Conservation (phyloP, 2,329 filamentous ascomycete genomes). For the Penicillium verrucosum region DNA sequence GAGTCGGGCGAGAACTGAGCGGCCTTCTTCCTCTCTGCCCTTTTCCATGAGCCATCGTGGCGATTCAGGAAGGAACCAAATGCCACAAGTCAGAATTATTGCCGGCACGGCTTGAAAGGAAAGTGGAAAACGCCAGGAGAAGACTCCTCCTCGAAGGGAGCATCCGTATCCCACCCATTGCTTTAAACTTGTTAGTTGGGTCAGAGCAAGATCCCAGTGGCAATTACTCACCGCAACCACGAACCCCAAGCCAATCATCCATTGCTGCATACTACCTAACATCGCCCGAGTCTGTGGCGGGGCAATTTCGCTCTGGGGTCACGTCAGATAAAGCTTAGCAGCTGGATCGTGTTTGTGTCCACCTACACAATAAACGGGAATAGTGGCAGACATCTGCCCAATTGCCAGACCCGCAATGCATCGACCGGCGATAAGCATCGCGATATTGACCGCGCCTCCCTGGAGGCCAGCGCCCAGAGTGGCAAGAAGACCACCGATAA, state of each 20-base stretch:
- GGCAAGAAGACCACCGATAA: conserved; percentile 35
- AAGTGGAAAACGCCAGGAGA: conserved; percentile 38
- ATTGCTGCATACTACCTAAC: conserved; percentile 44
- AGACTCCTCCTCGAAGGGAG: conserved; percentile 31
- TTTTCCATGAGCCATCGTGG: conserved; percentile 40
- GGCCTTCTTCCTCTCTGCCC: conserved; percentile 35
- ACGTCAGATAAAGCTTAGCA: conserved; percentile 4
- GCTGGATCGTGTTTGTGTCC: not conserved
- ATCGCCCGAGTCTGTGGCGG: conserved; percentile 39
- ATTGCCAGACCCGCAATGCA: conserved; percentile 51
- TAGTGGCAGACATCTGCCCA: conserved; percentile 48
- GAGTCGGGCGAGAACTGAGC: conserved; percentile 31
- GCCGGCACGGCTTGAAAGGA: conserved; percentile 41
- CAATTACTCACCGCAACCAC: conserved; percentile 37
- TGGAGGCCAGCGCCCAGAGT: conserved; percentile 36
- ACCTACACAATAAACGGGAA: conserved; percentile 47
- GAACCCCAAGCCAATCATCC: conserved; percentile 46
- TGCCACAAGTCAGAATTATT: conserved; percentile 35
- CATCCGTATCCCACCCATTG: conserved; percentile 52
- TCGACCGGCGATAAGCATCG: conserved; percentile 51
- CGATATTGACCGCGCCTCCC: conserved; percentile 35
- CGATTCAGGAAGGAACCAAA: conserved; percentile 35
- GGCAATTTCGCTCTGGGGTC: conserved; percentile 38
- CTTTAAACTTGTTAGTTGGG: conserved; percentile 21
- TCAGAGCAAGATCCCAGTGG: conserved; percentile 10